Base-by-base conservation (phyloP, 1,284 basidiomycete genomes). In the Leccinum proximum region DNA sequence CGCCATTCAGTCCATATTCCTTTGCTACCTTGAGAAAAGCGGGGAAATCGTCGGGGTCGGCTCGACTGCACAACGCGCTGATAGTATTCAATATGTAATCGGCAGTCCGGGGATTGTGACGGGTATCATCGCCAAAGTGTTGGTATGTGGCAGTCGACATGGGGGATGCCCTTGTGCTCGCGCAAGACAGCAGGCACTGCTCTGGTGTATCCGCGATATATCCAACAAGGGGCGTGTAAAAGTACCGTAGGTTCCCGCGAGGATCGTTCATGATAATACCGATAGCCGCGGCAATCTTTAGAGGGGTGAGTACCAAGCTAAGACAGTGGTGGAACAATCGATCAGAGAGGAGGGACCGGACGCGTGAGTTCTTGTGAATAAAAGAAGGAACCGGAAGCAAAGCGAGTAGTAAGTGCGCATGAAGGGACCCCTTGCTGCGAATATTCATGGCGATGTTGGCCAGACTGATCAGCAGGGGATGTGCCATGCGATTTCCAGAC, bases 11-110 rank as follows among this genome's bases (percentile, higher is more conserved):
- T 9, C 35, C 22, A n/a, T 61, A 61, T 5, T 3, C 14, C 60
- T 61, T 61, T 61, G 37, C 50, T 30, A 40, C 5, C 4, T 61
- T 54, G 48, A 61, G 8, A 16, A 61, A 61, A 3, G 53, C 40
- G 13, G 5, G 2, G 5, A n/a, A 54, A 37, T 61, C 50, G 8
- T 61, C 14, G 3, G 60, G 50, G 4, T 30, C 4, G 11, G 16
- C 40, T 40, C 10, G 9, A 35, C 22, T 5, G 11, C 33, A 50
- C 37, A 61, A 37, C 14, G 33, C 48, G 1, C 22, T 4, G 14
- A 61, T 61, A 7, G 18, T 33, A 53, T 10, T 18, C 7, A 35
- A 48, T 18, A 22, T 53, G 13, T 53, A 8, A 4, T 26, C 22
- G 11, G 22, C 11, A 11, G 50, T 53, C 26, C 18, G 50, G 10